phyloP scores from a whole-genome alignment of 371 early-diverging fungal genomes.

The Zopfochytrium polystomum region DNA sequence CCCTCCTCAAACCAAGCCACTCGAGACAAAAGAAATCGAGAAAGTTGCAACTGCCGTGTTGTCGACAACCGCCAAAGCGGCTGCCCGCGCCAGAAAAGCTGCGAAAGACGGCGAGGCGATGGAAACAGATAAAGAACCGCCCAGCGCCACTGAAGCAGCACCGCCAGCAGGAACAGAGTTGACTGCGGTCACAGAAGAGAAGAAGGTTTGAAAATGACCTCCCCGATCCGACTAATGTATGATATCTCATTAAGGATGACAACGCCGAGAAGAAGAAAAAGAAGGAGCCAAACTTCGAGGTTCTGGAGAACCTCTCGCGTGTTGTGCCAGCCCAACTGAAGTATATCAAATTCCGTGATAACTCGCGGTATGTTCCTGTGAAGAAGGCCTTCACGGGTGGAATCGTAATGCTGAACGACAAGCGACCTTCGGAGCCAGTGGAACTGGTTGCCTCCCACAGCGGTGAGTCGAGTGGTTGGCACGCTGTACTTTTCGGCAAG shows the following conservation, averaged over 20 bases:
- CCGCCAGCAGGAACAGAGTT: not conserved
- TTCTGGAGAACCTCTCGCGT: conserved; percentile 82
- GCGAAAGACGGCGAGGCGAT: conserved; percentile 66
- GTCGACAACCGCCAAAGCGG: conserved; percentile 91
- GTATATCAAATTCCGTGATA: conserved; percentile 77
- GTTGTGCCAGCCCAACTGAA: conserved; percentile 85
- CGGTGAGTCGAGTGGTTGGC: no score
- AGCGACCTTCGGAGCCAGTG: conserved; percentile 48
- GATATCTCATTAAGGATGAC: conserved; percentile 20
- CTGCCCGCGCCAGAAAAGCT: conserved; percentile 86
- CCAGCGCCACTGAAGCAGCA: not conserved
- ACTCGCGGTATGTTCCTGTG: conserved; percentile 82
- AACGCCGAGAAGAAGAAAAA: conserved; percentile 63
- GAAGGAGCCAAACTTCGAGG: conserved; percentile 63
- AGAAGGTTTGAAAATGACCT: no score
- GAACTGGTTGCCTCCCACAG: conserved; percentile 51
- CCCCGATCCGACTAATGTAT: no score
- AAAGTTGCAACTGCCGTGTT: conserved; percentile 91
- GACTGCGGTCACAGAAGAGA: no score
- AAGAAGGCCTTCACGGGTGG: conserved; percentile 72
- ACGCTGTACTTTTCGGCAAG: no score
- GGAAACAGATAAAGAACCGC: conserved; percentile 48
- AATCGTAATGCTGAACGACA: conserved; percentile 71
- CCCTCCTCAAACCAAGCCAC: conserved; percentile 77
- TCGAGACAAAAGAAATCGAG: conserved; percentile 47